Conservation (phyloP, 139 green algal species). For the Diplosphaera chodatii region DNA sequence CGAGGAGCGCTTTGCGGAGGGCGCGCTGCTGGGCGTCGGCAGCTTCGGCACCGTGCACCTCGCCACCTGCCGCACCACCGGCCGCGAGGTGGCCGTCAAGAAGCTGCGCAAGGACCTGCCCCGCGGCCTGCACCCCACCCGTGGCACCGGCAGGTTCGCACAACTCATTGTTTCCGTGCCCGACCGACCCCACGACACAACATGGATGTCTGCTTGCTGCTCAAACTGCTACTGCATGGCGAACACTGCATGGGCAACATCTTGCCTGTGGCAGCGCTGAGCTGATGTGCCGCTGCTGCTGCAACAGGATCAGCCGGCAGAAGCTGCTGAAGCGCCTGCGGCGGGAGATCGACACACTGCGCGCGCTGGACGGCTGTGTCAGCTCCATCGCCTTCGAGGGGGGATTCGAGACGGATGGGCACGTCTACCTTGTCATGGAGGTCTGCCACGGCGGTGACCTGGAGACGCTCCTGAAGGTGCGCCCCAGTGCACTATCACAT, state of each 20-base stretch:
- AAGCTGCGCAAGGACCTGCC: slow-evolving; percentile 1
- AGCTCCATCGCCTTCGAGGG: slow-evolving; percentile 12
- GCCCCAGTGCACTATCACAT: no score
- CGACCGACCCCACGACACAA: no score
- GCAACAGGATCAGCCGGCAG: background rate
- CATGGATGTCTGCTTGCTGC: no score
- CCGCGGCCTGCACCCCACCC: background rate
- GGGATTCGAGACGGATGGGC: slow-evolving; percentile 23
- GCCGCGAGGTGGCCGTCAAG: background rate
- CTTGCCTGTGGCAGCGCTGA: no score
- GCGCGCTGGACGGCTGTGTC: background rate
- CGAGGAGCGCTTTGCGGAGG: background rate
- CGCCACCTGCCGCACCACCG: background rate
- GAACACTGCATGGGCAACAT: no score
- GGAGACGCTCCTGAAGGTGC: background rate
- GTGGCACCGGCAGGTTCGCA: background rate
- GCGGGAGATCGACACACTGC: background rate
- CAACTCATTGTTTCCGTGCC: no score
- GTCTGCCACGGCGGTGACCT: slow-evolving; percentile 26
- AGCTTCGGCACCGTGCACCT: background rate
- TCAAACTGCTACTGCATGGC: no score
- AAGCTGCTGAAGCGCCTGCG: background rate
- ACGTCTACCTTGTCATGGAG: slow-evolving; percentile 28
- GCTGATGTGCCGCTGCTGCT: no score
- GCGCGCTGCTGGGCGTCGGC: background rate